Evolutionary conservation across 805 yeast species (phyloP), one percentile per base, ranked within the genome.

Genomic region (Millerago galiae): DNA sequence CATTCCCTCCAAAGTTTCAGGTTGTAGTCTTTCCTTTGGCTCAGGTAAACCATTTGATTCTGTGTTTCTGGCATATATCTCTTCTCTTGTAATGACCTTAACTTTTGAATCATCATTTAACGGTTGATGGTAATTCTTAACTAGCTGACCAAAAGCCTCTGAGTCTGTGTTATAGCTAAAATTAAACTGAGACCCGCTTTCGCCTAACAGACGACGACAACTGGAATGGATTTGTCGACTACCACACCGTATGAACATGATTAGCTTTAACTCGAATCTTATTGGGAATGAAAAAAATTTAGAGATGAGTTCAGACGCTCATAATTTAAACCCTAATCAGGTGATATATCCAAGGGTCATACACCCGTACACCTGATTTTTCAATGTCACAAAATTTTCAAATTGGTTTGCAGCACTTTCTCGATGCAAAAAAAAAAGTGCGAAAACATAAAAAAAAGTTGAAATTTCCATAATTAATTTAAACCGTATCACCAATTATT

Each of bases 1-100:
- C 44, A 80, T 67, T 0, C 83, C 95, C 35, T 57, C 50, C 5
- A 78, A 44, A 0, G 95, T 86, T 17, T 63, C 63, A 0, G 75
- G 75, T 50, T 79, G 74, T 5, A 81, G 61, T 53, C 91, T 66
- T 49, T 16, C 59, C 64, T 38, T 49, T 49, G 4, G 62, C 33
- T 15, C 42, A 35, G 45, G 15, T 44, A 39, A 5, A 59, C 59
- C 10, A 37, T 21, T 4, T 21, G 24, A 17, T n/a, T 45, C 48
- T 4, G 63, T 57, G 31, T 61, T 58, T 13, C 56, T 59, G 1
- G 64, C 60, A 27, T 54, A 43, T 12, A 45, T 11, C 4, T 52
- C 70, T 24, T 66, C 67, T 25, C 65, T 61, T 1, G 66, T 53
- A 6, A 71, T 53, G 4, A 72, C 72, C 35, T 58, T 53, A 8